phyloP scores from a whole-genome alignment of 306 rosid species.

The Astragalus membranaceus region DNA sequence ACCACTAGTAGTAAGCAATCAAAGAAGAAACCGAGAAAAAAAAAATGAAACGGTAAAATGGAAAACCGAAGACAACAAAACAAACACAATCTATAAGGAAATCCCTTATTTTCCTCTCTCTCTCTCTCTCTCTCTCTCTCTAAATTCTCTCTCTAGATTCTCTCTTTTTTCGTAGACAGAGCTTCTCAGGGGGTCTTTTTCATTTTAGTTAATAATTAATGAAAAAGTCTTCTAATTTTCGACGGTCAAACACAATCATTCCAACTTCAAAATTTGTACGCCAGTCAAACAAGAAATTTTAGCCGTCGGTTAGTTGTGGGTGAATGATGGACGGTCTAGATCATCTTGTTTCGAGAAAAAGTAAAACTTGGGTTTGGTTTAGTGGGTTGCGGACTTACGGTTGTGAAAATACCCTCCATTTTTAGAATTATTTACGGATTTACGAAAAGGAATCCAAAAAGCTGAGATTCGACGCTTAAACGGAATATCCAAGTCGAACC shows the following conservation, averaged over 20 bases:
- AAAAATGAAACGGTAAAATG: background rate
- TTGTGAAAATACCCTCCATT: slow-evolving; percentile 17
- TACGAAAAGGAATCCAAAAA: background rate
- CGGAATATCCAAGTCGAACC: slow-evolving; percentile 9
- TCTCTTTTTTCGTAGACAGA: background rate
- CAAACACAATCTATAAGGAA: background rate
- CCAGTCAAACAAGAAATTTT: slow-evolving; percentile 16
- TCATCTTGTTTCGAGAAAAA: slow-evolving; percentile 9
- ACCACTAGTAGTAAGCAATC: slow-evolving; percentile 5
- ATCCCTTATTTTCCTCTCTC: background rate
- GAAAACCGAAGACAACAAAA: background rate
- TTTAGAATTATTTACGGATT: background rate
- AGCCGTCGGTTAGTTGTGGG: background rate
- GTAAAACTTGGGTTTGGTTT: background rate
- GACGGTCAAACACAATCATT: slow-evolving; percentile 39
- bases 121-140: slow-evolving; percentile 1
- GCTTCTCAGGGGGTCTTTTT: slow-evolving; percentile 35
- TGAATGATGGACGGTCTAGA: background rate
- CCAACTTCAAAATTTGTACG: slow-evolving; percentile 24
- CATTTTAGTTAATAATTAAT: background rate
- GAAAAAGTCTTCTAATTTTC: background rate
- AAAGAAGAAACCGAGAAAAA: background rate
- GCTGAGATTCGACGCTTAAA: background rate
- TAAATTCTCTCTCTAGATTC: background rate
- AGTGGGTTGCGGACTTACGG: background rate